Evolutionary conservation across 1,139 yeast species (phyloP).

Genomic region (Hyphopichia fennica): DNA sequence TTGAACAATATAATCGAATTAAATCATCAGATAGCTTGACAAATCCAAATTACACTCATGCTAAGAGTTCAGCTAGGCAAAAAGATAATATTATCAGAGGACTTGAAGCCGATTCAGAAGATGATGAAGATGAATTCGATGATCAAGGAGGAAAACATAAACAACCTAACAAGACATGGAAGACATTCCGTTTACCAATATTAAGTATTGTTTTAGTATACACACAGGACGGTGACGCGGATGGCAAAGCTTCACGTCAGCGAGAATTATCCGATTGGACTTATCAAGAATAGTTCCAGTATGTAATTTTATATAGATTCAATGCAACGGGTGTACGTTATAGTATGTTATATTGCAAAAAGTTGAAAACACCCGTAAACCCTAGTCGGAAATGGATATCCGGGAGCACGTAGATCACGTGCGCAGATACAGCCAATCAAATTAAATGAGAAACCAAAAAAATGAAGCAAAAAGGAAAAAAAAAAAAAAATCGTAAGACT

Average conservation of each 20-base stretch:
- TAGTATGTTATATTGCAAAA: too few relatives aligned
- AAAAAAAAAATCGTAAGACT: conserved; percentile 10
- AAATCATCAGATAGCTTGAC: conserved; percentile 5
- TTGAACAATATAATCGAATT: conserved; percentile 12
- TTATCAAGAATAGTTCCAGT: background rate
- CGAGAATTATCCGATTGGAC: conserved; percentile 12
- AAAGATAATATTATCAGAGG: background rate
- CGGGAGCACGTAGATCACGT: conserved; percentile 2
- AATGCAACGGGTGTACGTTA: conserved; percentile 6
- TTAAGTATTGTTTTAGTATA: conserved; percentile 14
- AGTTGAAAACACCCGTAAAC: too few relatives aligned
- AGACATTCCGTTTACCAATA: conserved; percentile 19
- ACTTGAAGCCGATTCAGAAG: background rate
- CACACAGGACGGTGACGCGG: background rate
- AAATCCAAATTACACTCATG: conserved; percentile 9
- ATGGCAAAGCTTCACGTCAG: background rate
- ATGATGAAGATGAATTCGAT: background rate
- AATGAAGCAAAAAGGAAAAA: background rate
- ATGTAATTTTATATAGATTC: background rate
- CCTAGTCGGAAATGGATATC: too few relatives aligned
- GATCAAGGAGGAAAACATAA: background rate
- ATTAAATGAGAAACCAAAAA: background rate
- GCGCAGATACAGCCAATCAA: conserved; percentile 1
- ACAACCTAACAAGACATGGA: conserved; percentile 1
- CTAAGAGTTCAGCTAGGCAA: background rate